These are phyloP conservation scores for Bipolaris sorokiniana DNA, from an alignment of 2,329 filamentous ascomycete species.

Conservation along the genomic window DNA sequence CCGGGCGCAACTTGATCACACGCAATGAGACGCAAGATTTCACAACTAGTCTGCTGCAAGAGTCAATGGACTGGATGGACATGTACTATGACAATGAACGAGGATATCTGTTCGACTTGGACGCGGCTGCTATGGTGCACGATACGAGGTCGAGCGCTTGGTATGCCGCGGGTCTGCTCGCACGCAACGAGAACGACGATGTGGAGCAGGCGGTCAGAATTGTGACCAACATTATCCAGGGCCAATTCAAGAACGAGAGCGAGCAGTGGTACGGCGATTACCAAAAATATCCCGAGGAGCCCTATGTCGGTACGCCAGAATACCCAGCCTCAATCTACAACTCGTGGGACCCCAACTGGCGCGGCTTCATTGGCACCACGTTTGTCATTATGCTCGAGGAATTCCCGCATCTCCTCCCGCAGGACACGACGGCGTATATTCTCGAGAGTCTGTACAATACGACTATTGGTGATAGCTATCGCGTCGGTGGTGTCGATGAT, in stretches of 20 bases:
- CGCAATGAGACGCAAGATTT: constrained; percentile 28
- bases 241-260: constrained; percentile 59
- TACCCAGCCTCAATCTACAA: constrained; percentile 62
- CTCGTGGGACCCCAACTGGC: constrained; percentile 69
- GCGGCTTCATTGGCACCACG: constrained; percentile 66
- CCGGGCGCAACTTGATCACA: constrained; percentile 10
- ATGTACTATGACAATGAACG: constrained; percentile 59
- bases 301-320: constrained; percentile 58
- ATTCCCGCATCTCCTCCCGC: constrained; percentile 57
- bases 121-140: constrained; percentile 58
- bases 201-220: constrained; percentile 60
- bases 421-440: constrained; percentile 53
- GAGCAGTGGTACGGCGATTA: constrained; percentile 65
- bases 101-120: constrained; percentile 61
- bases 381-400: constrained; percentile 66
- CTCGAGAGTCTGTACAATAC: constrained; percentile 61
- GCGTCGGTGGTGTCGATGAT: constrained; percentile 64
- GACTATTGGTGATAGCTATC: constrained; percentile 65
- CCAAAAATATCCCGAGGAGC: constrained; percentile 63
- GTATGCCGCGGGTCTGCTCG: constrained; percentile 65
- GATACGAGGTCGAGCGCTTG: constrained; percentile 64
- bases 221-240: constrained; percentile 60
- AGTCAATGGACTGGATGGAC: constrained; percentile 64
- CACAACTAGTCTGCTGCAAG: constrained; percentile 36
- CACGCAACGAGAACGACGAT: constrained; percentile 60